Base-by-base conservation (phyloP, 2,329 filamentous ascomycete genomes). In the Talaromyces rugulosus region DNA sequence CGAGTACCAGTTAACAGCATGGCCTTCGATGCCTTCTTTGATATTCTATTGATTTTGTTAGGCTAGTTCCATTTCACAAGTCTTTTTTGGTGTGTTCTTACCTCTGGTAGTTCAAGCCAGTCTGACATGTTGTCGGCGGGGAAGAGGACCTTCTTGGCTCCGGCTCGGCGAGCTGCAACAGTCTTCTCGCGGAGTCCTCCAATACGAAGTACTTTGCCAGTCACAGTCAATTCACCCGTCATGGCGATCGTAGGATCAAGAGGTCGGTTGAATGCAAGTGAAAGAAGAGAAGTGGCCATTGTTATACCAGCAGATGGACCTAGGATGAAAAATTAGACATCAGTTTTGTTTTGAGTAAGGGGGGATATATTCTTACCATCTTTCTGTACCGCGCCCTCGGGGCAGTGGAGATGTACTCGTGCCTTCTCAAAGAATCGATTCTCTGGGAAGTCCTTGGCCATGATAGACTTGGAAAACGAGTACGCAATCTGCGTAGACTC, bases 361-460 rank as follows among this genome's bases (percentile, higher is more conserved):
- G 58, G 61, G n/a, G 8, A 56, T 18, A 11, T 33, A 8, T n/a
- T 58, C 34, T 36, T 75, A 76, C 81, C 95, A 73, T 99, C 95
- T 79, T 99, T 99, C 68, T 90, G 91, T 61, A 97, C 93, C 8
- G 95, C 95, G 5, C 95, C 95, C 75, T 99, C 95, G 0, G 95
- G 95, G 63, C 96, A 96, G 80, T 99, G 95, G 67, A 99, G 82
- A 77, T 99, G 95, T 73, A 99, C 86, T 78, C 90, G 92, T 9
- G 94, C 95, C 79, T 95, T 93, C 73, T 98, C 92, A 71, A 99
- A 96, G 82, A 98, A 99, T 74, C 88, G 86, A 77, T 99, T 99
- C 62, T 92, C 88, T 0, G 92, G 88, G 80, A 93, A 99, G 47
- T 90, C 80, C 71, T 87, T 89, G 7, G 89, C 92, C 83, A 98